Evolutionary conservation across 306 rosid genomes (phyloP).

Genomic region (Abrus precatorius): DNA sequence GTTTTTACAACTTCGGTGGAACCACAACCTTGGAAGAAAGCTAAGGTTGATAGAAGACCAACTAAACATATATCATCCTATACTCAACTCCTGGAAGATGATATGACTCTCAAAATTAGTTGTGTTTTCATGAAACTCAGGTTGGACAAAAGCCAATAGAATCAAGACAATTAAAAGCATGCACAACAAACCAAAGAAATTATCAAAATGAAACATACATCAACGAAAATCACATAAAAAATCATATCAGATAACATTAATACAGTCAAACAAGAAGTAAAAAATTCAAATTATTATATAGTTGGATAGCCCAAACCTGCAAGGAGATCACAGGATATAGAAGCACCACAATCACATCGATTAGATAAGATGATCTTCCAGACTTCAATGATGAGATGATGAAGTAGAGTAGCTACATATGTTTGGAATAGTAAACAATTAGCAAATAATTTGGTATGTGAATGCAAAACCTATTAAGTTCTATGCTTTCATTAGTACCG

Average conservation of each 20-base stretch:
- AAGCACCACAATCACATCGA: conserved; percentile 86
- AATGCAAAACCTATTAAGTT: conserved; percentile 36
- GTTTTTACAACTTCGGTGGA: conserved; percentile 27
- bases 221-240: conserved; percentile 23
- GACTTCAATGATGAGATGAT: conserved; percentile 93
- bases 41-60: conserved; percentile 21
- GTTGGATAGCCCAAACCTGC: conserved; percentile 69
- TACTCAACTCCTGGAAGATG: conserved; percentile 24
- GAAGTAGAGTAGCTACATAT: conserved; percentile 84
- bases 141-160: conserved; percentile 25
- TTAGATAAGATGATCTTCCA: conserved; percentile 85
- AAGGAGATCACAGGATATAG: conserved; percentile 94
- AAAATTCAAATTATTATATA: conserved; percentile 17
- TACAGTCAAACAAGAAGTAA: conserved; percentile 28
- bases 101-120: not conserved
- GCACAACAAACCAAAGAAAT: conserved; percentile 9
- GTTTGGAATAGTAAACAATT: conserved; percentile 44
- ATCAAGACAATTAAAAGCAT: conserved; percentile 38
- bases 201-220: conserved; percentile 33
- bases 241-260: conserved; percentile 25
- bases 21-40: conserved; percentile 26
- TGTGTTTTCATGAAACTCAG: conserved; percentile 2
- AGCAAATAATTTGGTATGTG: conserved; percentile 43
- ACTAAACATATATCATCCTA: conserved; percentile 28
- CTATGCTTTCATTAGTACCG: conserved; percentile 64